Base-by-base conservation (phyloP, 2,329 filamentous ascomycete species). In the Arthrobotrys pseudoclavata region DNA sequence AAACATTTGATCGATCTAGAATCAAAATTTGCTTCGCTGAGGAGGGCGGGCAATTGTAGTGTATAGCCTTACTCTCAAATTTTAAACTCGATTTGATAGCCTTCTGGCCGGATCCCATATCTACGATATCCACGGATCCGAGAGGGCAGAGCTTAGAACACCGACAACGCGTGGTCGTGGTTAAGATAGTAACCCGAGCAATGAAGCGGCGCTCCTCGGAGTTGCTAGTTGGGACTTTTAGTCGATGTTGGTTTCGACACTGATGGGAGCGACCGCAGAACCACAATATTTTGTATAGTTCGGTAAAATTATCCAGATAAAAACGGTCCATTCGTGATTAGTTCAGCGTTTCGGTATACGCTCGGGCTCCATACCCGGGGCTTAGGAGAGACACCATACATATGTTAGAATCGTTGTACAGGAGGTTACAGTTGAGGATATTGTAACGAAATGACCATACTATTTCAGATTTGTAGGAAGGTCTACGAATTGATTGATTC, bases 1-100 rank as follows among this genome's bases (percentile, higher is more conserved):
- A 34, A 12, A 20, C 55, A 34, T 10, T 40, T n/a, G 31, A 24
- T 24, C 31, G 55, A 26, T 60, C 31, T 60, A 42, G 55, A 42
- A 60, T 26, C 34, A 34, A n/a, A 26, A 42, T 37, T 22, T 37
- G 12, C n/a, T 34, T 1, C n/a, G n/a, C n/a, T n/a, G n/a, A 31
- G n/a, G 22, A 26, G 9, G 47, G n/a, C 47, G 10, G 9, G 6
- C 1, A 12, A 15, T 26, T 26, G 10, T 13, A 26, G 29, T 40
- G 12, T 15, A 24, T 4, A 7, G 47, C 2, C 4, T 12, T 26
- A 12, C 42, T 45, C 15, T 1, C 4, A 20, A 18, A 4, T 9
- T 45, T 45, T 45, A 2, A 20, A 18, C 9, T 45, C n/a, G n/a
- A 45, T 45, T 18, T 9, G n/a, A 20, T 13, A 40, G 37, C 37